Percentiles rank a stretch among this genome's conserved stretches.
Evolutionary conservation across 805 yeast genomes (phyloP).

Genomic region (Starmerella roubikii): DNA sequence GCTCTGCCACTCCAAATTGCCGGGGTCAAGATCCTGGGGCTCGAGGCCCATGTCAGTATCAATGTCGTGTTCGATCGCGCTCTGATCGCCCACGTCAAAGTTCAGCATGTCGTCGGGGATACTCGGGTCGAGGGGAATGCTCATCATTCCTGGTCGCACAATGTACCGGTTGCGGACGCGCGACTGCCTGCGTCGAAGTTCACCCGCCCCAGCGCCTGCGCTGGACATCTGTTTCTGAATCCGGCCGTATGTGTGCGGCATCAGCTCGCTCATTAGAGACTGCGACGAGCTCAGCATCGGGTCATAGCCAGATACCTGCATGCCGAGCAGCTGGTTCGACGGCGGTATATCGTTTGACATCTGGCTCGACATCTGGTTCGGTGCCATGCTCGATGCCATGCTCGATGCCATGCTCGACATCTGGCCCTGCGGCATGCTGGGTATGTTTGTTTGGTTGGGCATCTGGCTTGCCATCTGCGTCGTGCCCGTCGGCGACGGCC

Average conservation of each 20-base stretch:
- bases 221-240: slow-evolving; percentile 12
- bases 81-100: neutral
- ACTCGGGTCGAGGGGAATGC: slow-evolving; percentile 16
- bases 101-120: slow-evolving; percentile 15
- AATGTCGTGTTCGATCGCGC: neutral
- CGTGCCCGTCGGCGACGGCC: slow-evolving; percentile 1
- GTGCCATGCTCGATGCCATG: neutral
- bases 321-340: neutral
- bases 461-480: neutral
- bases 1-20: slow-evolving; percentile 5
- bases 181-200: neutral
- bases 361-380: neutral
- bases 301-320: slow-evolving; percentile 1
- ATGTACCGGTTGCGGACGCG: slow-evolving; percentile 11
- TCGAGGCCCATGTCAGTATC: neutral
- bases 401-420: neutral
- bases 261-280: slow-evolving; percentile 1
- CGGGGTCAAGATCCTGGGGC: slow-evolving; percentile 2
- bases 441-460: neutral
- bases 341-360: neutral
- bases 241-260: slow-evolving; percentile 13
- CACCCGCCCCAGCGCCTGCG: neutral
- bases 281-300: neutral
- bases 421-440: neutral
- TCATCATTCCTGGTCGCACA: slow-evolving; percentile 19